phyloP scores from a whole-genome alignment of 768 basidiomycete genomes.

The Kwoniella bestiolae region DNA sequence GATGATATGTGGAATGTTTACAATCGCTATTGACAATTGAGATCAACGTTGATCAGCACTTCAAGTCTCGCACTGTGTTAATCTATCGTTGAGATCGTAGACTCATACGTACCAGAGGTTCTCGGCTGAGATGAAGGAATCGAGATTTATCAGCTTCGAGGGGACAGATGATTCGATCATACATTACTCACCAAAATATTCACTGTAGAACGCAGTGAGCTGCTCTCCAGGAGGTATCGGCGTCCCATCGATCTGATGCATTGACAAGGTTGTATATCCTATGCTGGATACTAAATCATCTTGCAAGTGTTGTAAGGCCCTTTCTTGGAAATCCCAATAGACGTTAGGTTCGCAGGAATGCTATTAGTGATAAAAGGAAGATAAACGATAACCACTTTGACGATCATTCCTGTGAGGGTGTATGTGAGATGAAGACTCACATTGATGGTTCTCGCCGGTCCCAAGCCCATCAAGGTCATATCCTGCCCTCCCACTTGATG shows the following conservation, averaged over 20 bases:
- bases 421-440: neutral
- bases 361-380: neutral
- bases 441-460: constrained; percentile 8
- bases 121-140: neutral
- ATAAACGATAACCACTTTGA: neutral
- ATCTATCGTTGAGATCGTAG: too few relatives aligned
- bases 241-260: neutral
- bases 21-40: neutral
- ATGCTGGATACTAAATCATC: neutral
- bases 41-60: too few relatives aligned
- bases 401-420: too few relatives aligned
- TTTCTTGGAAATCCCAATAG: constrained; percentile 4
- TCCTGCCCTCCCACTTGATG: neutral
- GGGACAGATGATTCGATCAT: neutral
- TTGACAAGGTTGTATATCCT: neutral
- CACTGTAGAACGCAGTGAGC: constrained; percentile 8
- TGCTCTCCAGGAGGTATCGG: neutral
- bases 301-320: neutral
- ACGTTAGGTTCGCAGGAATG: constrained; percentile 15
- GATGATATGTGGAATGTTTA: neutral
- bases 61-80: too few relatives aligned
- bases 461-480: constrained; percentile 1
- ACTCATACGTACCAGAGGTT: neutral
- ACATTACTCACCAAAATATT: constrained; percentile 11
- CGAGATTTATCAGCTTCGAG: neutral